Percentiles rank a stretch among this genome's conserved stretches.
Evolutionary conservation across 768 basidiomycete species (phyloP).

Genomic region (Leucogyrophana mollusca): DNA sequence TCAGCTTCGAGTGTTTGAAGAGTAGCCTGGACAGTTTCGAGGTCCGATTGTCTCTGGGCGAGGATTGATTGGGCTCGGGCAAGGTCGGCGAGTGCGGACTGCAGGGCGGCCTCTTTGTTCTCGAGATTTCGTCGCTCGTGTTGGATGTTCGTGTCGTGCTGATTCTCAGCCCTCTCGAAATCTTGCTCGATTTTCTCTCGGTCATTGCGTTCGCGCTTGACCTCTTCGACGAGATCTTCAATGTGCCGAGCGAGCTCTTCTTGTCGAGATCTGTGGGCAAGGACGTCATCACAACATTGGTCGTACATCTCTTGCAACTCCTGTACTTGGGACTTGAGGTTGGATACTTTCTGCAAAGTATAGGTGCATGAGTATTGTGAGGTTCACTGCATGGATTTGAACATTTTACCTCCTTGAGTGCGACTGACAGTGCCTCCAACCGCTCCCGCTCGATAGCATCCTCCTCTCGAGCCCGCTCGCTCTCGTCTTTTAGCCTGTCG

Average conservation of each 20-base stretch:
- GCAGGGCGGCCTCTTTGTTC: constrained; percentile 66
- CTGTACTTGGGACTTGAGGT: constrained; percentile 63
- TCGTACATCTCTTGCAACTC: constrained; percentile 69
- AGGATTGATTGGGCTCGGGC: constrained; percentile 63
- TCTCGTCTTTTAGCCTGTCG: constrained; percentile 72
- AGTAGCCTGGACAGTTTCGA: constrained; percentile 68
- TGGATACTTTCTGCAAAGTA: constrained; percentile 60
- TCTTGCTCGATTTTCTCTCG: constrained; percentile 55
- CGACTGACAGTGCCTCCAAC: constrained; percentile 61
- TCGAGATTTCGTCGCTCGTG: constrained; percentile 64
- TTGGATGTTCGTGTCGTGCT: constrained; percentile 61
- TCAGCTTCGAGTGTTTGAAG: constrained; percentile 74
- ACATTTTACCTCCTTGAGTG: constrained; percentile 74
- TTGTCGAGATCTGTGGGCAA: constrained; percentile 66
- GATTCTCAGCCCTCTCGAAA: constrained; percentile 54
- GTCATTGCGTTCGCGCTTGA: constrained; percentile 56
- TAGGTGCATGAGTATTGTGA: neutral
- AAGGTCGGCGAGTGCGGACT: constrained; percentile 61
- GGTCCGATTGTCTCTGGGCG: constrained; percentile 70
- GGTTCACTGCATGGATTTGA: neutral
- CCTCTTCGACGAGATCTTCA: constrained; percentile 66
- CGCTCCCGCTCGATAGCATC: constrained; percentile 67
- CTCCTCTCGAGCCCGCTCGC: constrained; percentile 68
- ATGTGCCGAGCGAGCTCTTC: constrained; percentile 77
- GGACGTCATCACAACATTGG: constrained; percentile 55